These are phyloP conservation scores for Picea glauca DNA, from an alignment of 75 land plant species.

Conservation along the genomic window DNA sequence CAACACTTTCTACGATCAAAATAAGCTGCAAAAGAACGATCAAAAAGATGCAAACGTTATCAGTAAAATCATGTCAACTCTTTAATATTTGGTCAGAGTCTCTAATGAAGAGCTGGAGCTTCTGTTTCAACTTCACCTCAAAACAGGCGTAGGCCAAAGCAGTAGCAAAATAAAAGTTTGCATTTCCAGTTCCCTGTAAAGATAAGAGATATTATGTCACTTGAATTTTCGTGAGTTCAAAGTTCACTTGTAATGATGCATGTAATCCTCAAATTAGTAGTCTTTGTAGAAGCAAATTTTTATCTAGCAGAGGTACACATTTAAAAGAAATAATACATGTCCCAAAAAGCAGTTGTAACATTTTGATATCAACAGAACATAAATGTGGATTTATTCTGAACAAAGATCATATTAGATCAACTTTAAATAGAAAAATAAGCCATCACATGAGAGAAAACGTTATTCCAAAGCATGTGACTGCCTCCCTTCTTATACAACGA, in stretches of 20 bases:
- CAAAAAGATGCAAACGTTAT: neutral
- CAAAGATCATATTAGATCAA: neutral
- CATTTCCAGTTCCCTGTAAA: slow-evolving; percentile 90
- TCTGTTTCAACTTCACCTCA: slow-evolving; percentile 39
- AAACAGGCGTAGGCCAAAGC: slow-evolving; percentile 76
- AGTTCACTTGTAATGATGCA: neutral
- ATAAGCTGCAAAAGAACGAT: slow-evolving; percentile 41
- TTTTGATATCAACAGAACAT: neutral
- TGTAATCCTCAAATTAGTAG: neutral
- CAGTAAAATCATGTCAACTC: neutral
- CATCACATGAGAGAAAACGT: neutral
- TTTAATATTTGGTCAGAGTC: neutral
- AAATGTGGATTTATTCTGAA: neutral
- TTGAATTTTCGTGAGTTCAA: neutral
- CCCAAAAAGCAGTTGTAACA: neutral
- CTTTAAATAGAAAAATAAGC: neutral
- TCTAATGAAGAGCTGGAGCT: neutral
- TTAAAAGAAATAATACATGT: neutral
- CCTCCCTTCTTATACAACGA: neutral
- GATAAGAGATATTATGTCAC: neutral
- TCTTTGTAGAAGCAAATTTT: neutral
- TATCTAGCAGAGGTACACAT: neutral
- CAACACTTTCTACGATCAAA: slow-evolving; percentile 75
- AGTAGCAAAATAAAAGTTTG: slow-evolving; percentile 90
- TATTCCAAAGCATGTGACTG: neutral